A percentile compares a stretch with the other conserved stretches of the same genome.
Evolutionary conservation across 2,329 filamentous ascomycete species (phyloP).

Genomic region (Calonectria pseudoturangicola): DNA sequence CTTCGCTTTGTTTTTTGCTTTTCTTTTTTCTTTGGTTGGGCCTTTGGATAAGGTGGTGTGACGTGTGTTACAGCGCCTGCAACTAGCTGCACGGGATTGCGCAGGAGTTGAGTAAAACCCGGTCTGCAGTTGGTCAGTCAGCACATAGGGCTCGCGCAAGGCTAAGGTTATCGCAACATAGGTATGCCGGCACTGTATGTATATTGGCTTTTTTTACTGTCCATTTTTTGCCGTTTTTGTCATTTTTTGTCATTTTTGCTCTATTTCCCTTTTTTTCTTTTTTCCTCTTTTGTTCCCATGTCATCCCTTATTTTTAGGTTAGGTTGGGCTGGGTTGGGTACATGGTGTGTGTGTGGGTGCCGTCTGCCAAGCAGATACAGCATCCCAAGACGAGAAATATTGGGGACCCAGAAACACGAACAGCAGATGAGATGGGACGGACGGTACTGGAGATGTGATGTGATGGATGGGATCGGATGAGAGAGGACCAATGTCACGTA

Average conservation of each 20-base stretch:
- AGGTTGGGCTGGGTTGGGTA: not conserved
- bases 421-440: not conserved
- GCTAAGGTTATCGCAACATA: not conserved
- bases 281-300: not conserved
- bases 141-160: constrained; percentile 8
- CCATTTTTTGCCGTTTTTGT: too few species aligned
- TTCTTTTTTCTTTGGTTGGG: not conserved
- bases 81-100: not conserved
- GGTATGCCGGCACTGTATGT: not conserved
- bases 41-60: constrained; percentile 1
- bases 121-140: constrained; percentile 19
- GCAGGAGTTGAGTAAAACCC: constrained; percentile 4
- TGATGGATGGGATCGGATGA: not conserved
- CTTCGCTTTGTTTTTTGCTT: not conserved
- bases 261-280: too few species aligned
- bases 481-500: constrained; percentile 13
- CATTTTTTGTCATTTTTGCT: not conserved
- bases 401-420: constrained; percentile 3
- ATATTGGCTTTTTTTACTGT: too few species aligned
- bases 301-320: not conserved
- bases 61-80: constrained; percentile 15
- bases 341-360: constrained; percentile 7
- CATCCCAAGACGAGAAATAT: not conserved
- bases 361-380: not conserved
- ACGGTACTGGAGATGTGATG: too few species aligned